Evolutionary conservation across 169 alveolate species (phyloP).

Genomic region (Theileria parva): DNA sequence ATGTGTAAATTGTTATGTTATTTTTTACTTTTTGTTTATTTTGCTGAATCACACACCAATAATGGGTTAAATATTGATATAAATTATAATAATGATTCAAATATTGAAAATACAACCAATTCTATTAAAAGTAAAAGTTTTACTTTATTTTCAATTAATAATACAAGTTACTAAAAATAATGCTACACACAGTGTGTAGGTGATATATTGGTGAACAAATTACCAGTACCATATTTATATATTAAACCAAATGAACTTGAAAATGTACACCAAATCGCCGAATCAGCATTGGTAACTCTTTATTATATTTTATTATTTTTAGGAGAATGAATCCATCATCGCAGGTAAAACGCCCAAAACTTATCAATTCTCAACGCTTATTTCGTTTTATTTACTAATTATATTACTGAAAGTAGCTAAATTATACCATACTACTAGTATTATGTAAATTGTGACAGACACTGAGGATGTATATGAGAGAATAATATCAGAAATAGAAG

Average conservation of each 20-base stretch:
- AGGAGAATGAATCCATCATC: conserved; percentile 60
- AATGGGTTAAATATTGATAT: conserved; percentile 62
- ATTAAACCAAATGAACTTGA: conserved; percentile 57
- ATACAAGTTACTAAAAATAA: not conserved
- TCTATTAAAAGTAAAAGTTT: conserved; percentile 28
- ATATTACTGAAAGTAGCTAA: too few relatives aligned
- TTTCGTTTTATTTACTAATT: too few relatives aligned
- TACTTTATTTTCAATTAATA: too few relatives aligned
- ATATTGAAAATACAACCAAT: conserved; percentile 16
- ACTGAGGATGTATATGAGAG: conserved; percentile 46
- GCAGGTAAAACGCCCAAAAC: conserved; percentile 32
- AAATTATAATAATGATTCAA: conserved; percentile 12
- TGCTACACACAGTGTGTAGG: not conserved
- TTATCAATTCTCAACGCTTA: too few relatives aligned
- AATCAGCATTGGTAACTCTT: conserved; percentile 57
- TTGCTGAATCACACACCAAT: not conserved
- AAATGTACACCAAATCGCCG: conserved; percentile 61
- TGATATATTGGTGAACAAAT: conserved; percentile 27
- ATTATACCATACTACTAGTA: too few relatives aligned
- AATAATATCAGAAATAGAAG: conserved; percentile 31
- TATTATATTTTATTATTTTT: not conserved
- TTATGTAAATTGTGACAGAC: not conserved
- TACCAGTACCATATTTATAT: conserved; percentile 57
- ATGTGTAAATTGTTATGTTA: not conserved
- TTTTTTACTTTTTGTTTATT: not conserved